These are phyloP conservation scores for Endocladia muricata DNA, from an alignment of 31 red algal genomes.

Conservation along the genomic window DNA sequence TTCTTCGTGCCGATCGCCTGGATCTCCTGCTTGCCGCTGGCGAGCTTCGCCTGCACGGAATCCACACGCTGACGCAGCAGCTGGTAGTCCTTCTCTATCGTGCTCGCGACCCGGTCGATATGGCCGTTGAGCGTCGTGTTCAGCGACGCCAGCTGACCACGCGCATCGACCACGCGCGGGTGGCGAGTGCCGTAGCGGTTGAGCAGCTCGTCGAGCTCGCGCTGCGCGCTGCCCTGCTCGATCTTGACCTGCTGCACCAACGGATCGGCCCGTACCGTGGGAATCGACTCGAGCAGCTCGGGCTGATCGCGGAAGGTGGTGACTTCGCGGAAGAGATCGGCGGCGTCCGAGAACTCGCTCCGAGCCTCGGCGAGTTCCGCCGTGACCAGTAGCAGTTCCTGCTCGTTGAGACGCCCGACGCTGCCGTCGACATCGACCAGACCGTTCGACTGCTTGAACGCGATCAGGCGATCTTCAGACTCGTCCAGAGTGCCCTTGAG, in stretches of 20 bases:
- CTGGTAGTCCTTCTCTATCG: background rate
- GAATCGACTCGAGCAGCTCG: background rate
- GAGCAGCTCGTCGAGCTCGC: background rate
- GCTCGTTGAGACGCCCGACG: background rate
- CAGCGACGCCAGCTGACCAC: background rate
- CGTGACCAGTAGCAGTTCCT: background rate
- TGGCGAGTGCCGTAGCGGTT: background rate
- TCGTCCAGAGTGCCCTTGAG: background rate
- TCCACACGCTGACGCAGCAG: background rate
- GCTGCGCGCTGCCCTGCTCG: background rate
- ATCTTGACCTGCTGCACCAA: background rate
- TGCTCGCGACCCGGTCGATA: background rate
- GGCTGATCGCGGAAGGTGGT: background rate
- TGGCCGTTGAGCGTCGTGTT: background rate
- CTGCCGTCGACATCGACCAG: background rate
- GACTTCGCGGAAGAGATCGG: background rate
- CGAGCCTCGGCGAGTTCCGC: background rate
- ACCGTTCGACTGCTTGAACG: background rate
- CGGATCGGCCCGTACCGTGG: background rate
- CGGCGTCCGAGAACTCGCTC: background rate
- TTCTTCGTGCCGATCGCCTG: background rate
- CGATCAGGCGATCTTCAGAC: background rate
- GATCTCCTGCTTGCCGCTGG: background rate
- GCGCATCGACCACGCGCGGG: background rate
- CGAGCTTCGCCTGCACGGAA: background rate